Evolutionary conservation across 1,139 yeast genomes (phyloP).

Genomic region (Pichia sorboxylosa): DNA sequence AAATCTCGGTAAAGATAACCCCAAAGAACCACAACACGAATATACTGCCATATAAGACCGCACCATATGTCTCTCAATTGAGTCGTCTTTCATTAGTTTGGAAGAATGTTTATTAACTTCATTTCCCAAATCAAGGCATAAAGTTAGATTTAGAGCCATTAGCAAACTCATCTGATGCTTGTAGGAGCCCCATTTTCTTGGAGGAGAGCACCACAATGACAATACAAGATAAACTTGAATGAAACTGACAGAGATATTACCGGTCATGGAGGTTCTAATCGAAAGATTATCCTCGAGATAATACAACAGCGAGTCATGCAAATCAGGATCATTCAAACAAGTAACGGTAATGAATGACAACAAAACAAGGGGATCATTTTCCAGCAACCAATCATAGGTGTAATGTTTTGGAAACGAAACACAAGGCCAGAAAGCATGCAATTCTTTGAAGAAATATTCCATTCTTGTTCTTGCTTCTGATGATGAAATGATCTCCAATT

Average conservation of each 20-base stretch:
- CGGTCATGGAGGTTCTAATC: conserved; percentile 32
- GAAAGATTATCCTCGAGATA: conserved; percentile 38
- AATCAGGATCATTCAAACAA: conserved; percentile 33
- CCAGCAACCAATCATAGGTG: conserved; percentile 30
- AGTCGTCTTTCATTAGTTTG: conserved; percentile 18
- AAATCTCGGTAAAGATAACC: conserved; percentile 38
- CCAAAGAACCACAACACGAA: conserved; percentile 39
- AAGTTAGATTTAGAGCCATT: conserved; percentile 33
- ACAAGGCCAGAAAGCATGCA: conserved; percentile 39
- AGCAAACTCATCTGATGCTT: conserved; percentile 39
- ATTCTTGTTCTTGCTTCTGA: conserved; percentile 26
- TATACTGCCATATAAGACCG: conserved; percentile 37
- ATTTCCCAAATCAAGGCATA: conserved; percentile 39
- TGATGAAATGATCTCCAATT: conserved; percentile 21
- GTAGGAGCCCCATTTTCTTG: conserved; percentile 38
- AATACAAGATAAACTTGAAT: conserved; percentile 34
- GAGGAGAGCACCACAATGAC: conserved; percentile 41
- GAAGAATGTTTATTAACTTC: conserved; percentile 21
- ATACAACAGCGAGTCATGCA: conserved; percentile 32
- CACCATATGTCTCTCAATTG: conserved; percentile 30
- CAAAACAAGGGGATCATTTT: conserved; percentile 33
- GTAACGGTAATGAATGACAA: conserved; percentile 39
- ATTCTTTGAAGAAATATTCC: conserved; percentile 27
- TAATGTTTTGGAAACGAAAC: conserved; percentile 29
- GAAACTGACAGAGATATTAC: conserved; percentile 31